Base-by-base conservation (phyloP, 2,329 filamentous ascomycete species). In the Ophiostoma himal-ulmi region DNA sequence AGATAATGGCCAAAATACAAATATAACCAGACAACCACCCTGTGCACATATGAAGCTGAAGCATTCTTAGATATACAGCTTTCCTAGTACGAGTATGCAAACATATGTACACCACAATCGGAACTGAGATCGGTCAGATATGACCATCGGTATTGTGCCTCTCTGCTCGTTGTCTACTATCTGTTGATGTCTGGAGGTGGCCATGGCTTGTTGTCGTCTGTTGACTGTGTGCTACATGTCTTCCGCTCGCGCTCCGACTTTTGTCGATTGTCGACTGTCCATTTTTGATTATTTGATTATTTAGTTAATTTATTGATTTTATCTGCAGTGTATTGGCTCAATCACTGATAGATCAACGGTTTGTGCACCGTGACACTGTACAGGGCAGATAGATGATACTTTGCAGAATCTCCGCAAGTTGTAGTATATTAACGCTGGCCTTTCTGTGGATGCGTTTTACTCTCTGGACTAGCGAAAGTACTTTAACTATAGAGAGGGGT, bases 71-170 rank as follows among this genome's bases (percentile, higher is more conserved):
- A 48, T n/a, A 48, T 17, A 20, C 17, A 48, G 11, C 44, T 48
- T 6, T n/a, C 44, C 44, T 57, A 57, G 52, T 2, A 57, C 44
- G 52, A 57, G 52, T 57, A 26, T 54, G 52, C 52, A 26, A 57
- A 57, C 7, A 5, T 57, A 57, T 57, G 52, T n/a, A 26, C 52
- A 57, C 52, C 52, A 57, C 52, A 57, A 57, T 57, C 52, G 52
- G 52, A 14, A 30, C 22, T 57, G n/a, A 22, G 52, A 57, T 57
- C 52, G 52, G n/a, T 57, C 52, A 57, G 52, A 57, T 26, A 57
- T 57, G 52, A 57, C 52, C 10, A 57, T 57, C 52, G 44, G 4
- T 69, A 54, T 62, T 66, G 60, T 60, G 7, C 37, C 36, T 66
- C 34, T 36, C 17, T 66, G n/a, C 41, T 39, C 10, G 36, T 22